Evolutionary conservation across 2,329 filamentous ascomycete genomes (phyloP), one percentile per base, ranked within the genome.

Genomic region (Stemphylium vesicarium): DNA sequence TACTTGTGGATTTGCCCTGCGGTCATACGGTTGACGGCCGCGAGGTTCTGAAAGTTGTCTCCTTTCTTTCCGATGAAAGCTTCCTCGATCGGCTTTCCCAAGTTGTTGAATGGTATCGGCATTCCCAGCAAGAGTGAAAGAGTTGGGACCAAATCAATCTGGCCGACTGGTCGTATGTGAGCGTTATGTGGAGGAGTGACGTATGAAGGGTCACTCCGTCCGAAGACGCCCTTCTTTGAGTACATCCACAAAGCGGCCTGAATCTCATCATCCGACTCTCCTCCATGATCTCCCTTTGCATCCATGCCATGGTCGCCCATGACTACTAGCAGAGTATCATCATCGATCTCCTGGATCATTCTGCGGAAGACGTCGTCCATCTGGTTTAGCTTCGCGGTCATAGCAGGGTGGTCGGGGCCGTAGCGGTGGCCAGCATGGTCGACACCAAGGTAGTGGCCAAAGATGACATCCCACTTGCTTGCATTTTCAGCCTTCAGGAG

Each of bases 291-390:
- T 15, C 95, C 95, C 78, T 99, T 98, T 57, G 85, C 81, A 75
- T 99, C 95, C 95, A 99, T 99, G 10, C 95, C 95, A 71, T 99
- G 95, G 73, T 99, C 95, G n/a, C 95, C 95, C 92, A 99, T 96
- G 12, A 99, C 90, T 16, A 99, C 87, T 32, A 99, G 80, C 18
- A 99, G 80, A 0, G 95, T 99, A 50, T 91, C 80, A 48, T 97
- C 89, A 65, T 96, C 94, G 15, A 99, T 80, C 3, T 80, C 80
- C 0, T 84, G 80, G 3, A 90, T 87, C 49, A 98, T 81, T 22
- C 88, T 82, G 38, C 87, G 84, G 53, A 98, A 82, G 26, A 96
- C 88, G 0, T 74, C 78, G 68, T 99, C 87, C 94, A 99, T 99
- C 77, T 99, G 92, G 60, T 86, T 85, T 63, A 98, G 79, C 77